Percentiles rank a stretch among this genome's conserved stretches.
These are phyloP conservation scores for Microbotryum intermedium DNA, from an alignment of 1,284 basidiomycete species.

Conservation along the genomic window DNA sequence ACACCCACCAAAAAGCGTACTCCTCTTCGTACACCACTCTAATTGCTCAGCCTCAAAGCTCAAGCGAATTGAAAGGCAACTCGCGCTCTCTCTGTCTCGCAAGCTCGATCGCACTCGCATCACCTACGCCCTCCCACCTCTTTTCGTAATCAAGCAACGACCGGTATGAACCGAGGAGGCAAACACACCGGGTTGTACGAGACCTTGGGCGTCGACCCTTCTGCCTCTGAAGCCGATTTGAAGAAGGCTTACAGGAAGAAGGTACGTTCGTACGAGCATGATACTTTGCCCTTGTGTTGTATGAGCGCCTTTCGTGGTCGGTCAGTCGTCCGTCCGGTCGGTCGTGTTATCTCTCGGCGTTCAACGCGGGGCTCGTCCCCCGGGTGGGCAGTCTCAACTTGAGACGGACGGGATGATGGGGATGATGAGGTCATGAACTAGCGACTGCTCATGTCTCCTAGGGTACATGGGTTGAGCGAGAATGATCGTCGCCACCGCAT, in stretches of 20 bases:
- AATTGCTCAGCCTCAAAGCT: not conserved
- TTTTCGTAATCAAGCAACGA: not conserved
- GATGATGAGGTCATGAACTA: too few relatives aligned
- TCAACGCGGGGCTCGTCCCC: too few relatives aligned
- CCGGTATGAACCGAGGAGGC: slow-evolving; percentile 13
- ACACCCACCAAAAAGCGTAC: not conserved
- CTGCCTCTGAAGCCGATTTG: slow-evolving; percentile 71
- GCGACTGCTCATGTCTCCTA: too few relatives aligned
- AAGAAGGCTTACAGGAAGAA: slow-evolving; percentile 32
- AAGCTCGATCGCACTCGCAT: slow-evolving; percentile 16
- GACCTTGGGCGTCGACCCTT: slow-evolving; percentile 68
- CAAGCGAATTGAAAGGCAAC: not conserved
- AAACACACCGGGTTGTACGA: slow-evolving; percentile 43
- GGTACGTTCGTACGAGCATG: slow-evolving; percentile 3
- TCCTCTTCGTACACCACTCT: not conserved
- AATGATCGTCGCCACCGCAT: too few relatives aligned
- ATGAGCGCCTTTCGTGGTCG: not conserved
- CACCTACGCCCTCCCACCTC: not conserved
- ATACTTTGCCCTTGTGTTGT: not conserved
- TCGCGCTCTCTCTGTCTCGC: not conserved
- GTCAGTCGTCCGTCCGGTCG: too few relatives aligned
- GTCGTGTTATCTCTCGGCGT: too few relatives aligned
- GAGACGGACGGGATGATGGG: too few relatives aligned
- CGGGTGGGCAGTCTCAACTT: too few relatives aligned
- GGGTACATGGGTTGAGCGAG: too few relatives aligned